Evolutionary conservation across 768 basidiomycete genomes (phyloP), one percentile per base, ranked within the genome.

Genomic region (Tricholoma matsutake): DNA sequence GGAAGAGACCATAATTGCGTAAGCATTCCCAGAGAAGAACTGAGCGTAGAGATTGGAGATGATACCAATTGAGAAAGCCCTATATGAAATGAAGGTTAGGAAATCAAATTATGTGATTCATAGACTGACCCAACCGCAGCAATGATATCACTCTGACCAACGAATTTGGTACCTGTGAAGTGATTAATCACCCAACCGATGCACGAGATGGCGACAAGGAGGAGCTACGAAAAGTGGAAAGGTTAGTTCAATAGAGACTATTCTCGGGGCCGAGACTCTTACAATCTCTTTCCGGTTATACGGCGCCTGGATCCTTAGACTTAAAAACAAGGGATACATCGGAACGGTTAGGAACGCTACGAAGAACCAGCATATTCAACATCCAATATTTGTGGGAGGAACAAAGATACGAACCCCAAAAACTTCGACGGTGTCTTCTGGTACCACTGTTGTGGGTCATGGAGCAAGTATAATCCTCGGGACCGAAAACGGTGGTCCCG

Each of bases 141-240:
- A 29, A 83, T 86, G 69, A 94, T 87, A 69, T 95, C 91, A 59
- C 80, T 82, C 71, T 91, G 87, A 62, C 83, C 82, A 34, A 77
- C 75, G 69, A 92, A 91, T 68, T 80, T 81, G 29, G 69, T 73
- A 1, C 81, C 76, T 2, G 85, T 83, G 72, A 88, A 91, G 68
- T 91, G 86, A 71, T 93, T 95, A 43, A 84, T 86, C 13, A 84
- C 82, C 91, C 91, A 94, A 0, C 92, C 92, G 18, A 84, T 74
- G 59, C 80, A 86, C 2, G 90, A 76, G 58, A 91, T 85, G 6
- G 73, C 69, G 14, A 92, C 78, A 62, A 83, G 78, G n/a, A 89
- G 51, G 7, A 31, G 51, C 51, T 52, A 25, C 2, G 10, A 16
- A 28, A 28, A 6, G 8, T 6, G 8, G 16, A n/a, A n/a, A 25